Evolutionary conservation across 352 stramenopile genomes (phyloP).

Genomic region (Phytophthora rubi): DNA sequence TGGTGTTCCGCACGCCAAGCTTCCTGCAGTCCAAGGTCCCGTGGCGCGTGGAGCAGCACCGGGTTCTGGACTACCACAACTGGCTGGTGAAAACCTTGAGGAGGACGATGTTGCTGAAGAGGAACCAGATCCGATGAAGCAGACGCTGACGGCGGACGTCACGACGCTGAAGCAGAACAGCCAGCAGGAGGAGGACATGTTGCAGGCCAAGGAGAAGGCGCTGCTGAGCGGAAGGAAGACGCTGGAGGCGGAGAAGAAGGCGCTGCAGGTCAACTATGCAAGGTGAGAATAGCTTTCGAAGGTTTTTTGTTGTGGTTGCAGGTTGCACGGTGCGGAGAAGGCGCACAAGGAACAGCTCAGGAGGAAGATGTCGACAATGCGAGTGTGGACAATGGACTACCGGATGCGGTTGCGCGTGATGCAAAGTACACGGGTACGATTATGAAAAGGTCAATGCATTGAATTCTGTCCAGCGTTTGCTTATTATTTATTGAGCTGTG

Average conservation of each 20-base stretch:
- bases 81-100: conserved; percentile 52
- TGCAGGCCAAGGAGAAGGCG: conserved; percentile 64
- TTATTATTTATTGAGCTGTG: not conserved
- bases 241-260: conserved; percentile 68
- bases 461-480: not conserved
- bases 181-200: conserved; percentile 66
- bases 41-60: conserved; percentile 64
- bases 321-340: conserved; percentile 75
- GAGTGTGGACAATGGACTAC: conserved; percentile 68
- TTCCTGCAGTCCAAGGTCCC: conserved; percentile 49
- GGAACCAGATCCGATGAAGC: conserved; percentile 40
- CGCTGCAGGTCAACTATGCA: conserved; percentile 58
- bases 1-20: conserved; percentile 54
- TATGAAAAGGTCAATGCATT: not conserved
- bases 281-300: conserved; percentile 32
- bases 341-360: conserved; percentile 77
- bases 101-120: conserved; percentile 53
- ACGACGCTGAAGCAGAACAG: conserved; percentile 54
- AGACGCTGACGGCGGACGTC: conserved; percentile 54
- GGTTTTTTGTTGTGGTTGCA: conserved; percentile 7
- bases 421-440: conserved; percentile 59
- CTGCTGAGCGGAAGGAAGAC: conserved; percentile 53
- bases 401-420: conserved; percentile 54
- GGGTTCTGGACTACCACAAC: conserved; percentile 61
- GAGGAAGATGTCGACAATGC: conserved; percentile 78